Base-by-base conservation (phyloP, 306 rosid species). In the Alnus rubra region DNA sequence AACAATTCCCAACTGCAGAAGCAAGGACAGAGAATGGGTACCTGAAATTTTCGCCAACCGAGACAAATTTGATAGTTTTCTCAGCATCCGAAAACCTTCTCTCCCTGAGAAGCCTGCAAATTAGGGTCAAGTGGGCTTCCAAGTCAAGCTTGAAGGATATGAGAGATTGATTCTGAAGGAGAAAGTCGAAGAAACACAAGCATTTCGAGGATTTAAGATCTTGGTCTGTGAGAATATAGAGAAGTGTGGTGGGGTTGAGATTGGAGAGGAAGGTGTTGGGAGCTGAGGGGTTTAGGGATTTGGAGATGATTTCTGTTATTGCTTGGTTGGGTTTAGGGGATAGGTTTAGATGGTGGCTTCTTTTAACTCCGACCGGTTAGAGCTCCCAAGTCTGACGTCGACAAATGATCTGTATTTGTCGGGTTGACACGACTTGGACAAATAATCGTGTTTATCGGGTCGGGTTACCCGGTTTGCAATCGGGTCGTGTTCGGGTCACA, bases 51-150 rank as follows among this genome's bases (percentile, higher is more conserved):
- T 69, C 51, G 49, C 62, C 51, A 35, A 80, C 63, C n/a, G 69
- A 45, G 2, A 63, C 71, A 47, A 72, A 78, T 70, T 60, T 52
- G 44, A 85, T 59, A 18, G 76, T 73, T 58, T 7, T 51, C 69
- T 78, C 80, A 3, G 85, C 85, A 35, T 69, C 53, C 2, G 63
- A 33, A 54, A 78, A 75, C 75, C 52, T 78, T 59, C 81, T 78
- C 7, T 79, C 56, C 48, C 59, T 48, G 76, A 81, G 58, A 54
- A 85, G 83, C 71, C 80, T 81, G 73, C 59, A 70, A 74, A 78
- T 71, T 70, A 85, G 50, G 60, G 52, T 74, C 78, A 81, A 78
- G 48, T 81, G 85, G 81, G 88, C 75, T n/a, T 64, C 81, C 31
- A 81, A 76, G 28, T 81, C 83, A 48, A 80, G 80, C 33, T 33